Base-by-base conservation (phyloP, 345 rosid species). In the Physaria fendleri region DNA sequence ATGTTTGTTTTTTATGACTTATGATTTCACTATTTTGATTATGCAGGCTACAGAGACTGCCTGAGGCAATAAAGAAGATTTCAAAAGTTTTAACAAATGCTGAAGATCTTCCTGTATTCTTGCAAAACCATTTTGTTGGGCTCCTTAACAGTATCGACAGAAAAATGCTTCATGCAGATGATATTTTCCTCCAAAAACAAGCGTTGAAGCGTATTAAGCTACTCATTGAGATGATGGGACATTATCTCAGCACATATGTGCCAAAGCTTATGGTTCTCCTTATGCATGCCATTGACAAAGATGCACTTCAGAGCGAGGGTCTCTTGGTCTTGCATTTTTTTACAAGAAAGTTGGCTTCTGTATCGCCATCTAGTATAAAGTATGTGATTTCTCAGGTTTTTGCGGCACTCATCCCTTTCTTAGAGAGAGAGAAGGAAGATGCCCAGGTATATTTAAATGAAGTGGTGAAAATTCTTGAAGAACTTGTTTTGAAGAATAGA, bases 251-350 rank as follows among this genome's bases (percentile, higher is more conserved):
- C 71, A 88, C 97, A 50, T 84, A 92, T 71, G 87, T 88, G 69
- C 98, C 97, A 18, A 92, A 92, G 75, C 71, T 92, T 59, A 79
- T 92, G 88, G 97, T 92, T 71, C 91, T 92, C 74, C 91, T 92
- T 64, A 84, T 86, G 95, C 93, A 88, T 83, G 90, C 93, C 34
- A 79, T 88, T 64, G 79, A 65, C 44, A 92, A 82, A 74, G 98
- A 86, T 69, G 73, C 83, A 61, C 89, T 92, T 49, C 97, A 88
- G 60, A 71, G 80, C 58, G 87, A 88, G 65, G 98, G 98, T 65
- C 93, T 92, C 60, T 82, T 78, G 17, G 85, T 88, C 59, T 78
- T 92, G 76, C 97, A 82, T 38, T 86, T 81, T 76, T 86, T 92
- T 69, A 67, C 90, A 35, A 78, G 72, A 76, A 88, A 80, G 75